Conservation (phyloP, 257 asterid genomes). For the Jacaranda copaia region DNA sequence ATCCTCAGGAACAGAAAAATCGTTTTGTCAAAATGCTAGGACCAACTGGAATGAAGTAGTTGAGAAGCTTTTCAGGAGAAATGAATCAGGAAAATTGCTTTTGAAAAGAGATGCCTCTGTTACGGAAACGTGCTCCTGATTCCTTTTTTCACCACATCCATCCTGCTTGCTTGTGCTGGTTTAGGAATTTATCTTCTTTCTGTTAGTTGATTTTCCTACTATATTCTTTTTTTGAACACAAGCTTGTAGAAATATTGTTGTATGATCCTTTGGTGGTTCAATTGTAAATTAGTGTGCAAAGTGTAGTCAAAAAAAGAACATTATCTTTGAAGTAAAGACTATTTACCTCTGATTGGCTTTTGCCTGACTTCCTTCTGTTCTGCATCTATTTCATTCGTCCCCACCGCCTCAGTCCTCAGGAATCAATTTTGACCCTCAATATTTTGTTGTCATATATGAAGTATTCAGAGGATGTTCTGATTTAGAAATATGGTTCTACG, state of each 20-base stretch:
- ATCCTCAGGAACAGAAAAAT: conserved; percentile 36
- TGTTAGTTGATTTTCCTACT: background rate
- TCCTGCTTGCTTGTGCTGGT: background rate
- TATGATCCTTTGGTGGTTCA: background rate
- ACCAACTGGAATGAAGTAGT: conserved; percentile 80
- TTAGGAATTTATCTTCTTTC: background rate
- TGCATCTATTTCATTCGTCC: background rate
- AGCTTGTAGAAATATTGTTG: conserved; percentile 12
- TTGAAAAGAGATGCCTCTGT: conserved; percentile 46
- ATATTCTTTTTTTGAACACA: conserved; percentile 30
- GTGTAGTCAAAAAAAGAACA: conserved; percentile 19
- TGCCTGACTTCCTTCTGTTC: background rate
- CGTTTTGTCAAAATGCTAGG: conserved; percentile 41
- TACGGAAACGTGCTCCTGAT: conserved; percentile 29
- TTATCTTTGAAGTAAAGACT: background rate
- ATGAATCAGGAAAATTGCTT: conserved; percentile 53
- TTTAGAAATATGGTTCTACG: no score
- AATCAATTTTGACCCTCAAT: background rate
- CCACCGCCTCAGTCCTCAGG: background rate
- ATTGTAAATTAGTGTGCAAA: conserved; percentile 24
- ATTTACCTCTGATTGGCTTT: background rate
- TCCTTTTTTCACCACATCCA: background rate
- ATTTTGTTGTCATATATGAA: no score
- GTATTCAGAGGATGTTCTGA: no score
- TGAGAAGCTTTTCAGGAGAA: conserved; percentile 63